Conservation (phyloP, 306 rosid genomes). For the Quercus dentata region DNA sequence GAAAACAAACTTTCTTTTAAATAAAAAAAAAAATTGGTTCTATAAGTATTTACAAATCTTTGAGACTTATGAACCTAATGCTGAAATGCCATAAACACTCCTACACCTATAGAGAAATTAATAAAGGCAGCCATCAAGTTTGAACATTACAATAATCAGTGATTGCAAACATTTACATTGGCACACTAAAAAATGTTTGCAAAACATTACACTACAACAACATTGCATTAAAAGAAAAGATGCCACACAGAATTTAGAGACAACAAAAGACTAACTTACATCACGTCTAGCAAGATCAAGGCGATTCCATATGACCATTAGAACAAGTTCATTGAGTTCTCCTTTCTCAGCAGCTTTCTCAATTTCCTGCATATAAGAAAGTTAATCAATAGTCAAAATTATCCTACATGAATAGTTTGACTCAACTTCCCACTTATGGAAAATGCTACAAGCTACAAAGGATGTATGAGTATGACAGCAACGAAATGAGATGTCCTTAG, state of each 20-base stretch:
- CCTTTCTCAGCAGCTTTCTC: constrained; percentile 96
- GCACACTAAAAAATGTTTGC: not conserved
- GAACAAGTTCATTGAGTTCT: constrained; percentile 88
- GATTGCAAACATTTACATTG: not conserved
- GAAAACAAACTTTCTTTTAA: not conserved
- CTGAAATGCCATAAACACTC: not conserved
- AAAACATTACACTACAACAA: not conserved
- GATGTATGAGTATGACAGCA: not conserved
- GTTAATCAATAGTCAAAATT: not conserved
- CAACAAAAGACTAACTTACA: constrained; percentile 47
- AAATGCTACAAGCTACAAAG: not conserved
- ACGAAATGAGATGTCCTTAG: not conserved
- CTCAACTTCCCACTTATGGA: not conserved
- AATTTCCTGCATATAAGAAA: constrained; percentile 59
- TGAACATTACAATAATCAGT: not conserved
- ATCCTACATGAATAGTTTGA: not conserved
- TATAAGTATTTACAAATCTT: not conserved
- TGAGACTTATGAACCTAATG: not conserved
- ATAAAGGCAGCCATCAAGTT: not conserved
- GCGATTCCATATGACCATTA: constrained; percentile 94
- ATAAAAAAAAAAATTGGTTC: not conserved
- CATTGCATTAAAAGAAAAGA: not conserved
- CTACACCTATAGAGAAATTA: not conserved
- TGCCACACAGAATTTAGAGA: not conserved
- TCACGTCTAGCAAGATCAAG: constrained; percentile 96